Percentiles rank a stretch among this genome's conserved stretches.
These are phyloP conservation scores for Vigna radiata DNA, from an alignment of 306 rosid genomes.

Conservation along the genomic window DNA sequence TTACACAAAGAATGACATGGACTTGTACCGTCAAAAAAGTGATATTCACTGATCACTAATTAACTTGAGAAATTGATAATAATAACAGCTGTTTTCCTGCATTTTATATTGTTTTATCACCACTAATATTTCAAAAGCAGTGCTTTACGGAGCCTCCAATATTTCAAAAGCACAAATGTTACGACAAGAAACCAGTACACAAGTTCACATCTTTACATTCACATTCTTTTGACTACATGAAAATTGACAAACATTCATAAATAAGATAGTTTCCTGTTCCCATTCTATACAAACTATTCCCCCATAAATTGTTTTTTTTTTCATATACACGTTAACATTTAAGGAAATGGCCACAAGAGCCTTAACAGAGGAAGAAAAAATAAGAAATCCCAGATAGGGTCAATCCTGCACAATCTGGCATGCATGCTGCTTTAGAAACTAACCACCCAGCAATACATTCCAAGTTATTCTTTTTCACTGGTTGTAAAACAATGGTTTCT, in stretches of 20 bases:
- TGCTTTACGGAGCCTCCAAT: slow-evolving; percentile 29
- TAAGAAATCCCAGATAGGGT: slow-evolving; percentile 51
- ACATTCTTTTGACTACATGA: slow-evolving; percentile 16
- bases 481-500: slow-evolving; percentile 60
- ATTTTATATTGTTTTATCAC: too few species aligned
- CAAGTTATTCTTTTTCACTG: slow-evolving; percentile 65
- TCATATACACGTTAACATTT: slow-evolving; percentile 54
- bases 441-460: slow-evolving; percentile 60
- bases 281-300: slow-evolving; percentile 56
- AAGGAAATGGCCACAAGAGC: slow-evolving; percentile 50
- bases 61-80: background rate
- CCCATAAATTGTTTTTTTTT: slow-evolving; percentile 34
- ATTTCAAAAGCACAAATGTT: slow-evolving; percentile 17
- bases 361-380: slow-evolving; percentile 47
- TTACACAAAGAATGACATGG: background rate
- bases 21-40: background rate
- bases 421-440: slow-evolving; percentile 60
- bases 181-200: slow-evolving; percentile 20
- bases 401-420: slow-evolving; percentile 60
- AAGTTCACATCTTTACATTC: slow-evolving; percentile 46
- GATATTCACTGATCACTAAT: background rate
- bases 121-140: too few species aligned
- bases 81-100: too few species aligned
- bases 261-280: slow-evolving; percentile 40
- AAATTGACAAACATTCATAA: slow-evolving; percentile 29